Base-by-base conservation (phyloP, 2,329 filamentous ascomycete genomes). In the Rachicladosporium sp. region DNA sequence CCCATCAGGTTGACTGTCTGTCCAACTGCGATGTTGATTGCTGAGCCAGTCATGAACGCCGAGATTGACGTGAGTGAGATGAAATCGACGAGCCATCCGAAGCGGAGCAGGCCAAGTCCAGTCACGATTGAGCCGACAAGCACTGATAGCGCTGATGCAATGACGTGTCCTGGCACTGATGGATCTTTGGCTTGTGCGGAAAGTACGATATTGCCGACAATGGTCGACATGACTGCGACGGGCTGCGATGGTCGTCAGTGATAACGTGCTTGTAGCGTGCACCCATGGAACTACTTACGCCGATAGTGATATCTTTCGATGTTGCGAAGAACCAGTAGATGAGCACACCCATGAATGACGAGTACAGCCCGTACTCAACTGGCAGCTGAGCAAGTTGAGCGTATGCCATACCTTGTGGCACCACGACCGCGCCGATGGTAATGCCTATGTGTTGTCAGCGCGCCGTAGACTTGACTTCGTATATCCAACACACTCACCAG, bases 291-390 rank as follows among this genome's bases (percentile, higher is more conserved):
- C 15, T 19, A 73, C 79, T 64, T 69, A 84, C 80, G 10, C 89
- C 89, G 41, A 96, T 95, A 8, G 89, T 95, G 55, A 96, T 96
- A 61, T 96, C 89, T 58, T 96, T 96, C 10, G 88, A 95, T 0
- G 89, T 96, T 29, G 88, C 89, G 55, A 96, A 96, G 56, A 95
- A 82, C 88, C 89, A 96, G 63, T 96, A 96, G 45, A 94, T 71
- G 46, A 94, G 61, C n/a, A 93, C 88, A 37, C 89, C 91, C 73
- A 95, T 91, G 57, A 96, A 96, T 0, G 88, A 95, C 0, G 89
- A 91, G 62, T 93, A 93, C 1, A 96, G 72, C 38, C 89, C 89
- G 54, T 80, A 96, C 56, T 95, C 72, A 4, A 81, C 75, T 1
- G 76, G 71, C 11, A 96, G 70, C 45, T 80, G 74, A 35, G 89